phyloP scores from a whole-genome alignment of 2,329 filamentous ascomycete species.

The Aureobasidium sp. region DNA sequence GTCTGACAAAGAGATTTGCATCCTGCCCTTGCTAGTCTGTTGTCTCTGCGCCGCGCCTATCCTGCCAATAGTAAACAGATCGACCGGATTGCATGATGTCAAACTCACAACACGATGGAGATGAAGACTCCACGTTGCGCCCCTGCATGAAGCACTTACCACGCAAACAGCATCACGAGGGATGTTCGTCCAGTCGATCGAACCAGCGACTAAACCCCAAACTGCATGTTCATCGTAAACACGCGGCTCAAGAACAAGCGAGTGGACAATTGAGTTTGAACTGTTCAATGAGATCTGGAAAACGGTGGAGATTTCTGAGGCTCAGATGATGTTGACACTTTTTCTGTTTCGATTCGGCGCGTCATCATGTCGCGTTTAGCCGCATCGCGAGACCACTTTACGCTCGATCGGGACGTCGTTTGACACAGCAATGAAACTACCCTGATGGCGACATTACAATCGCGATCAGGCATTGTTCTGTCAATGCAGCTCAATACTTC shows the following conservation, averaged over 20 bases:
- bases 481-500: not conserved
- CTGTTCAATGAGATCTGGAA: not conserved
- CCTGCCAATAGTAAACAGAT: constrained; percentile 4
- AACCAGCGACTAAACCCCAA: not conserved
- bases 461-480: not conserved
- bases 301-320: not conserved
- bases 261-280: not conserved
- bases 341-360: not conserved
- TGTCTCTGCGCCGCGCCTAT: not conserved
- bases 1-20: not conserved
- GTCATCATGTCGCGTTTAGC: not conserved
- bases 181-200: not conserved
- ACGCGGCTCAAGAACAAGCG: not conserved
- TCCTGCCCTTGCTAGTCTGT: not conserved
- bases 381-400: not conserved
- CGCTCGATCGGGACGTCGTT: constrained; percentile 3
- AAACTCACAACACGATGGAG: not conserved
- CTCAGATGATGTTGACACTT: not conserved
- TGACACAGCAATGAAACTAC: not conserved
- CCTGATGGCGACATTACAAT: not conserved
- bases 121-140: not conserved
- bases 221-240: not conserved
- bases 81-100: not conserved
- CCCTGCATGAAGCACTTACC: constrained; percentile 11
- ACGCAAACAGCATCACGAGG: not conserved